Conservation (phyloP, 768 basidiomycete species). For the Chalciporus piperatus region DNA sequence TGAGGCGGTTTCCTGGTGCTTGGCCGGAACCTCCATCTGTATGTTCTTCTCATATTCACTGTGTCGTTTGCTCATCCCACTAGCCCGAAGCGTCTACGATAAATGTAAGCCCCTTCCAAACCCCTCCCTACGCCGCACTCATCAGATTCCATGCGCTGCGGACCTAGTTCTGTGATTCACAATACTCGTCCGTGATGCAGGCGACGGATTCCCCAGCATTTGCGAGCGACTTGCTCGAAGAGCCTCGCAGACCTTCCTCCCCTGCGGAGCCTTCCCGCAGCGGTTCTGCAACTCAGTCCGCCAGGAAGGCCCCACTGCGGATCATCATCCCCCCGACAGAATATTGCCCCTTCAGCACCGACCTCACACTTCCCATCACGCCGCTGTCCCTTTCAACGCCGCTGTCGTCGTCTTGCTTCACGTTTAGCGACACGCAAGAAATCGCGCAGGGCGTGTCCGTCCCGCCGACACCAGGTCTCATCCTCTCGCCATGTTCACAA, state of each 20-base stretch:
- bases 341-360: slow-evolving; percentile 33
- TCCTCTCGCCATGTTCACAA: slow-evolving; percentile 4
- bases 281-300: slow-evolving; percentile 10
- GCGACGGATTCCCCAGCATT: slow-evolving; percentile 14
- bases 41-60: slow-evolving; percentile 6
- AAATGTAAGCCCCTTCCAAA: slow-evolving; percentile 4
- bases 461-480: slow-evolving; percentile 8
- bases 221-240: slow-evolving; percentile 14
- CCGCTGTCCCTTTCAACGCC: slow-evolving; percentile 26
- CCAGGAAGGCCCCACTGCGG: slow-evolving; percentile 25
- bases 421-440: slow-evolving; percentile 17
- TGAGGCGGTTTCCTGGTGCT: slow-evolving; percentile 21
- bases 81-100: background rate
- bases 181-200: slow-evolving; percentile 1
- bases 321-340: slow-evolving; percentile 33
- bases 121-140: background rate
- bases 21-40: slow-evolving; percentile 21
- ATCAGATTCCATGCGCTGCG: background rate
- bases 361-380: slow-evolving; percentile 30
- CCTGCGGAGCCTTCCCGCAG: background rate
- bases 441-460: slow-evolving; percentile 3
- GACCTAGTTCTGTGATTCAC: background rate
- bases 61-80: background rate
- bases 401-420: slow-evolving; percentile 28
- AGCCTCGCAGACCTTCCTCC: background rate